phyloP scores from a whole-genome alignment of 2,329 filamentous ascomycete genomes.

The Xylariaceae sp. region DNA sequence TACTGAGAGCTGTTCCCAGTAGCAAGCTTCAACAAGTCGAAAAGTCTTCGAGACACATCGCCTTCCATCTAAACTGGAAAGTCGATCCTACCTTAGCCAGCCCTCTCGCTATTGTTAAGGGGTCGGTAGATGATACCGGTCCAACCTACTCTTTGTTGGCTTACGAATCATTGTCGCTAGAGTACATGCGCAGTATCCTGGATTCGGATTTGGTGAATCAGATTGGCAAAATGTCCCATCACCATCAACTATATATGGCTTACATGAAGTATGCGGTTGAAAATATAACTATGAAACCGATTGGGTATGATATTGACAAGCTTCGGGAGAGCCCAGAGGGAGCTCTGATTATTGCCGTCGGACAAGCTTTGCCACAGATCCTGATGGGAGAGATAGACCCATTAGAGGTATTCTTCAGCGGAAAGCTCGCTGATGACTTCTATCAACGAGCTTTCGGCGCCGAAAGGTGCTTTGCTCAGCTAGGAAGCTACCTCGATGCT shows the following conservation, averaged over 20 bases:
- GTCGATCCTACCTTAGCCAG: conserved; percentile 12
- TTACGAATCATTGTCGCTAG: conserved; percentile 21
- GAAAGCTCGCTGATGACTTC: conserved; percentile 28
- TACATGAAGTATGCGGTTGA: conserved; percentile 24
- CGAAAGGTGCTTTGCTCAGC: conserved; percentile 25
- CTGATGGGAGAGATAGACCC: conserved; percentile 31
- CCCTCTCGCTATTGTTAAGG: conserved; percentile 8
- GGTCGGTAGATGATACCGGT: conserved; percentile 6
- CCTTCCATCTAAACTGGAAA: conserved; percentile 28
- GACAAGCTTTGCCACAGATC: conserved; percentile 27
- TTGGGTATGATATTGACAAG: conserved; percentile 19
- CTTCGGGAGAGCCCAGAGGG: conserved; percentile 28
- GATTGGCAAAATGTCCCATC: conserved; percentile 15
- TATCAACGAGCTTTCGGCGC: conserved; percentile 27
- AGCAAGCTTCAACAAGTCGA: background rate
- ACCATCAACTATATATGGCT: conserved; percentile 18
- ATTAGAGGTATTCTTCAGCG: conserved; percentile 28
- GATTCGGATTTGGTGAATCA: conserved; percentile 8
- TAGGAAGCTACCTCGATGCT: conserved; percentile 26
- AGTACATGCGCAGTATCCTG: conserved; percentile 22
- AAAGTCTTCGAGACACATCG: conserved; percentile 16
- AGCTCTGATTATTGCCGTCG: conserved; percentile 28
- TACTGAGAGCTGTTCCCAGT: conserved; percentile 19
- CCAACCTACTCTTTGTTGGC: conserved; percentile 21
- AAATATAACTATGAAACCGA: conserved; percentile 8